Evolutionary conservation across 495 filamentous ascomycete species (phyloP).

Genomic region (Xylaria telfairii): DNA sequence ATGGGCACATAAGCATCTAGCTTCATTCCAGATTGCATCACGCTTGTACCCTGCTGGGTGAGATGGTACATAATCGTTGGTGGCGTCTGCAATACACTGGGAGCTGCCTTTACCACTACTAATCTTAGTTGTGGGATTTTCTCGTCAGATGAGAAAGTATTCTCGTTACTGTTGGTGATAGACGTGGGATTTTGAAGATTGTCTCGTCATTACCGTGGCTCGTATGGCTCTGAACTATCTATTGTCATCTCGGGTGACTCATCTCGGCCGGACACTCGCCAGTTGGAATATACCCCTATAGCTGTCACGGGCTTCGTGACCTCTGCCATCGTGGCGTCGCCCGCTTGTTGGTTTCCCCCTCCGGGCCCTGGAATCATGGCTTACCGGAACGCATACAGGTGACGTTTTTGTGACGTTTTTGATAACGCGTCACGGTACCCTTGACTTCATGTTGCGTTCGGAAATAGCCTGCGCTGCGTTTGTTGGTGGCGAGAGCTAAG

Average conservation of each 20-base stretch:
- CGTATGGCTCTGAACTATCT: neutral
- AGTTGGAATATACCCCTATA: neutral
- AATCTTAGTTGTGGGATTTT: neutral
- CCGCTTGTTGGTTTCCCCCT: neutral
- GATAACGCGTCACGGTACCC: neutral
- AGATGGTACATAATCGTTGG: neutral
- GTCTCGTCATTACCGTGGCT: neutral
- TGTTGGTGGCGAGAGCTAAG: slow-evolving; percentile 6
- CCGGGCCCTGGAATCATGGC: neutral
- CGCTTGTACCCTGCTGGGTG: neutral
- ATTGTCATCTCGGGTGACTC: neutral
- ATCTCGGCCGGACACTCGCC: too few species aligned
- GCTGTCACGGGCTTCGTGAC: neutral
- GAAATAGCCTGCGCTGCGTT: slow-evolving; percentile 2
- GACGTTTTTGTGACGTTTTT: slow-evolving; percentile 6
- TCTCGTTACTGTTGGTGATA: slow-evolving; percentile 5
- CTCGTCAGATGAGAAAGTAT: neutral
- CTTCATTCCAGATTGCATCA: neutral
- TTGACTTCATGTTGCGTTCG: neutral
- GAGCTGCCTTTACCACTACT: neutral
- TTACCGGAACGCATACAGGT: neutral
- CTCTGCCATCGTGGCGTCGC: neutral
- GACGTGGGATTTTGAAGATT: neutral
- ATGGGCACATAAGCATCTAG: slow-evolving; percentile 10
- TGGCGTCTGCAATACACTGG: neutral